phyloP scores from a whole-genome alignment of 345 rosid species.

The Triadica sebifera region DNA sequence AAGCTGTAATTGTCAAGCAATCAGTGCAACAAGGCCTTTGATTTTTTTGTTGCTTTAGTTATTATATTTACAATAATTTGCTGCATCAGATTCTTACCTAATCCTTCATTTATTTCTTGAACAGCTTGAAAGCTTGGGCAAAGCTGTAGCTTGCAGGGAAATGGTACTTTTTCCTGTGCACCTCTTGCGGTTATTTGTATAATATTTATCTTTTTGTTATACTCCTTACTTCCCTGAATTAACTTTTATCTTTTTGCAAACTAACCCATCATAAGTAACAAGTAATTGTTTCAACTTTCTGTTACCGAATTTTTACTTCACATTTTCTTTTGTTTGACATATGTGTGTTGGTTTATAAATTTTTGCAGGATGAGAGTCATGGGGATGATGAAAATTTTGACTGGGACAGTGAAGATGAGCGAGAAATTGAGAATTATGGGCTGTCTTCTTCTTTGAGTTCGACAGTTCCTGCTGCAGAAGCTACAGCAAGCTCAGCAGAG shows the following conservation, averaged over 20 bases:
- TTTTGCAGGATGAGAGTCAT: slow-evolving; percentile 36
- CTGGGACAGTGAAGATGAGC: slow-evolving; percentile 69
- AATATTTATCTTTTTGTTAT: not conserved
- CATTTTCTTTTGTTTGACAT: not conserved
- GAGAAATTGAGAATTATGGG: slow-evolving; percentile 43
- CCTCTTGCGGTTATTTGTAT: not conserved
- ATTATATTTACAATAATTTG: not conserved
- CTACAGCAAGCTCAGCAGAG: slow-evolving; percentile 11
- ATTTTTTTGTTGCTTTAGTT: not conserved
- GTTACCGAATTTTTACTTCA: not conserved
- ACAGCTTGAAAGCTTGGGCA: slow-evolving; percentile 9
- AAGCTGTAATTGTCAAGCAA: not conserved
- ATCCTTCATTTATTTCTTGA: not conserved
- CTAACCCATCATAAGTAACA: not conserved
- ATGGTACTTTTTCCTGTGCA: slow-evolving; percentile 2
- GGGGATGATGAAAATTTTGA: slow-evolving; percentile 40
- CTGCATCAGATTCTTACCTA: not conserved
- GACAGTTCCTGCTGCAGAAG: slow-evolving; percentile 30
- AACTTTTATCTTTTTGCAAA: not conserved
- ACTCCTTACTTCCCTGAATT: not conserved
- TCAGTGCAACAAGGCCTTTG: too few relatives aligned
- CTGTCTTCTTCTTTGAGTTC: slow-evolving; percentile 31
- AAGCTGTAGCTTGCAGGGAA: not conserved
- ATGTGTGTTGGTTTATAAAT: not conserved
- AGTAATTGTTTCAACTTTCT: not conserved